Evolutionary conservation across 768 basidiomycete species (phyloP), one percentile per base, ranked within the genome.

Genomic region (Dacryopinax primogenitus): DNA sequence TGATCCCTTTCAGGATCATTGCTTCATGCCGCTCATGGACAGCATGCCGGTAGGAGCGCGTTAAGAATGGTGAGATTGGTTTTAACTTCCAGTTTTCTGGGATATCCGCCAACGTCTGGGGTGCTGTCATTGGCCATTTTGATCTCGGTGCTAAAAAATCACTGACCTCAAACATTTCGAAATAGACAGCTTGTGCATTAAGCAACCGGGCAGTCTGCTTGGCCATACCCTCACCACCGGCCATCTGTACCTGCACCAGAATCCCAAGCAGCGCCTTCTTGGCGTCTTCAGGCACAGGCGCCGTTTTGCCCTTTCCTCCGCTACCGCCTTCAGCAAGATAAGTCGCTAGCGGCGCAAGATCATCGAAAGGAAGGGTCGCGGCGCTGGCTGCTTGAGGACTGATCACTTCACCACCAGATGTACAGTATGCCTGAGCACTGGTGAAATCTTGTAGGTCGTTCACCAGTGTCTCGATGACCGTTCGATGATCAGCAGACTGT

Each of bases 361-460:
- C 62, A 7, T 34, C 62, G 18, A 41, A 44, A 47, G 26, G 65
- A 16, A 16, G 33, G 35, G 41, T 67, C 33, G 85, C 77, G 0
- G 75, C 64, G 35, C 79, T 77, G 0, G 84, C 85, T 0, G 80
- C 75, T 67, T 82, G 85, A 1, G 79, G 76, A 0, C 87, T 80
- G 2, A 96, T 76, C 26, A 95, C 81, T 23, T 84, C 82, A 3
- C 93, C 91, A 18, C 85, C 86, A 33, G 87, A 82, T 0, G 86
- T 82, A 70, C 93, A 95, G 74, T 93, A 96, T 3, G 85, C 81
- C 72, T 95, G 91, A 0, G 92, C 90, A 1, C 90, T 88, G 0
- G 82, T 76, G 0, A 82, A 78, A 72, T 97, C 94, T 62, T 81
- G 81, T 11, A 96, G 75, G 36, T 82, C 81, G 66, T 84, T 79